phyloP scores from a whole-genome alignment of 202 grass and related monocot genomes.

The Alloteropsis angusta region DNA sequence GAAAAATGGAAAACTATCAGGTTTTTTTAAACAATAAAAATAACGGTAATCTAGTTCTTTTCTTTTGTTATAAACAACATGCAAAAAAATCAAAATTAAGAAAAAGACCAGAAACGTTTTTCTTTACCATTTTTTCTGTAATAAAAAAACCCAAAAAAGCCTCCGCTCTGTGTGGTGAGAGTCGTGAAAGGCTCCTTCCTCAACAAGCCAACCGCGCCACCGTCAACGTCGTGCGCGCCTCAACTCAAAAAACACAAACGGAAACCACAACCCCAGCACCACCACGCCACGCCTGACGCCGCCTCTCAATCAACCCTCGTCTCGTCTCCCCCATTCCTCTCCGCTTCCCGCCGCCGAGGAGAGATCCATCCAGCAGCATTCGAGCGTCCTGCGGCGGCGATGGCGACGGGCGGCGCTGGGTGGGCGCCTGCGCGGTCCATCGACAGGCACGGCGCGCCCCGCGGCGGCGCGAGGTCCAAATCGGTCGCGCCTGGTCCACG shows the following conservation, averaged over 20 bases:
- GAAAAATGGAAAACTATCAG: not conserved
- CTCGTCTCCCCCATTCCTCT: not conserved
- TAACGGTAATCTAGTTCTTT: too few relatives aligned
- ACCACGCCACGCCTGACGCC: conserved; percentile 1
- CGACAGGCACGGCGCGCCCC: conserved; percentile 21
- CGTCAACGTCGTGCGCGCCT: conserved; percentile 38
- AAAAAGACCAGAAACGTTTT: not conserved
- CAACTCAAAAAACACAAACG: conserved; percentile 31
- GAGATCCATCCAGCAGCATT: not conserved
- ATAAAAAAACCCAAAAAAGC: not conserved
- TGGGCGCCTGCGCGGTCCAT: conserved; percentile 16
- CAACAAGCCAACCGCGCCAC: not conserved
- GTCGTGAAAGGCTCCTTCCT: not conserved
- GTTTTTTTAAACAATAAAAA: too few relatives aligned
- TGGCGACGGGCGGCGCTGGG: conserved; percentile 23
- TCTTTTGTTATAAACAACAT: not conserved
- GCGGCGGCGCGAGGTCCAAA: conserved; percentile 28
- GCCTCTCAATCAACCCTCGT: not conserved
- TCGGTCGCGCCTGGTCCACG: conserved; percentile 26
- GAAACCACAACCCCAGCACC: not conserved
- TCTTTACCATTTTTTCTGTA: too few relatives aligned
- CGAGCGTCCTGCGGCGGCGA: not conserved
- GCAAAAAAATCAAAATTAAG: not conserved
- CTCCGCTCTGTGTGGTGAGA: not conserved
- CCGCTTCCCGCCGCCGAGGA: not conserved